These are phyloP conservation scores for Penstemon eatonii DNA, from an alignment of 257 asterid genomes.

Conservation along the genomic window DNA sequence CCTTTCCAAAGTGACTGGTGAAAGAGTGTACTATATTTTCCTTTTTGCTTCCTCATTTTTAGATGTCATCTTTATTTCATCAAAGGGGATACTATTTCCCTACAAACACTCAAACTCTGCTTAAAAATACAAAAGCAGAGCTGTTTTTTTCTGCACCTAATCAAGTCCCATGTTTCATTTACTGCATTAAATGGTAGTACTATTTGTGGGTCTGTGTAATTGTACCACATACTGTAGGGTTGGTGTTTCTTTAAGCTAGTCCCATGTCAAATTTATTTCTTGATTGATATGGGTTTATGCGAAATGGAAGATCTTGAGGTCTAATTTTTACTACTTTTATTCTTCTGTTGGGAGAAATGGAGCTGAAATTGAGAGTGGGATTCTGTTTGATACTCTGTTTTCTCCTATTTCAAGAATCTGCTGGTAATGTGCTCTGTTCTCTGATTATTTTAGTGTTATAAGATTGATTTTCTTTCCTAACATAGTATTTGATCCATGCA, in stretches of 20 bases:
- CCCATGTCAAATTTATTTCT: conserved; percentile 37
- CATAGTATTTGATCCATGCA: neutral
- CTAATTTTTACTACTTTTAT: conserved; percentile 20
- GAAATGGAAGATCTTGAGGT: conserved; percentile 37
- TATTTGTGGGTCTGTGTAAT: conserved; percentile 38
- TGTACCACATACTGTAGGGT: conserved; percentile 23
- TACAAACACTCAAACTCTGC: conserved; percentile 34
- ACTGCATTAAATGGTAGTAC: conserved; percentile 21
- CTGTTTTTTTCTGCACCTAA: conserved; percentile 31
- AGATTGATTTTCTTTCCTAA: conserved; percentile 15
- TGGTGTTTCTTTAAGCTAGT: conserved; percentile 33
- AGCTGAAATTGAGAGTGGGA: conserved; percentile 40
- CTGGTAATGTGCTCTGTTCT: conserved; percentile 55
- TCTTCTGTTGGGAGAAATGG: conserved; percentile 47
- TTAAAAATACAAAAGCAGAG: conserved; percentile 13
- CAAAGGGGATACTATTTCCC: conserved; percentile 37
- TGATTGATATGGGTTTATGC: conserved; percentile 30
- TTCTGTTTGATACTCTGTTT: conserved; percentile 36
- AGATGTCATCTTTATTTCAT: conserved; percentile 29
- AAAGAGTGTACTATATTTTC: conserved; percentile 26
- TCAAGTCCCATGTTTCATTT: conserved; percentile 20
- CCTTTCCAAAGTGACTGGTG: conserved; percentile 40
- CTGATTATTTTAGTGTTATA: conserved; percentile 7
- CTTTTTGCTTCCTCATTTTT: conserved; percentile 41
- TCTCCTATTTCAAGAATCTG: conserved; percentile 54